A percentile compares a stretch with the other conserved stretches of the same genome.
These are phyloP conservation scores for Populus pruinosa DNA, from an alignment of 345 rosid genomes.

Conservation along the genomic window DNA sequence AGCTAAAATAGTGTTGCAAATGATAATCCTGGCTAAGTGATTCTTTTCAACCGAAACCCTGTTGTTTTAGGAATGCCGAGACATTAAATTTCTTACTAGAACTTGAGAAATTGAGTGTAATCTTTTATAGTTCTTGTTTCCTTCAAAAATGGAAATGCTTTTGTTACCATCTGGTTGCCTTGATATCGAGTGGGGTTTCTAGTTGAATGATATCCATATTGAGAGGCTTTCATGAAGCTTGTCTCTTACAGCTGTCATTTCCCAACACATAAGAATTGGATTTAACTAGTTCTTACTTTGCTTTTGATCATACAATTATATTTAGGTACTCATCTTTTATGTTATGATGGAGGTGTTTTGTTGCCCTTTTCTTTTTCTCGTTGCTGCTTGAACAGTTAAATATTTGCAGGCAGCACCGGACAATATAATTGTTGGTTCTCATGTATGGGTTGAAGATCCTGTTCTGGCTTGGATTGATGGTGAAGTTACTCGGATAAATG, in stretches of 20 bases:
- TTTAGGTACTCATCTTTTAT: not conserved
- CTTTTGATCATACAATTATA: not conserved
- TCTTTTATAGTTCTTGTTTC: too few relatives aligned
- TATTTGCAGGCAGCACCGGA: constrained; percentile 60
- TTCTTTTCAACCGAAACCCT: too few relatives aligned
- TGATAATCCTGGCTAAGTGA: too few relatives aligned
- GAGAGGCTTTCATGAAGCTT: not conserved
- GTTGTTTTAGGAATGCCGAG: too few relatives aligned
- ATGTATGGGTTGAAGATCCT: constrained; percentile 85
- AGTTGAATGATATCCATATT: not conserved
- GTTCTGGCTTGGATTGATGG: constrained; percentile 73
- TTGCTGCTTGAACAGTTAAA: constrained; percentile 13
- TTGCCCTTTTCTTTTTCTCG: not conserved
- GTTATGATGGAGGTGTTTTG: not conserved
- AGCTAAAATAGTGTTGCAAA: too few relatives aligned
- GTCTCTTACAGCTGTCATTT: not conserved
- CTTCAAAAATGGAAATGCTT: not conserved
- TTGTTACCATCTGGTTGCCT: not conserved
- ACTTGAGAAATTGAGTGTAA: not conserved
- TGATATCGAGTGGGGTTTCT: too few relatives aligned
- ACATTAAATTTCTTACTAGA: not conserved
- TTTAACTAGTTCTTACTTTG: not conserved
- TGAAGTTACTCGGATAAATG: constrained; percentile 51
- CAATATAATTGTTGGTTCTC: constrained; percentile 68
- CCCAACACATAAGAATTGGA: not conserved